Evolutionary conservation across 345 rosid species (phyloP), one percentile per base, ranked within the genome.

Genomic region (Arabidopsis suecica): DNA sequence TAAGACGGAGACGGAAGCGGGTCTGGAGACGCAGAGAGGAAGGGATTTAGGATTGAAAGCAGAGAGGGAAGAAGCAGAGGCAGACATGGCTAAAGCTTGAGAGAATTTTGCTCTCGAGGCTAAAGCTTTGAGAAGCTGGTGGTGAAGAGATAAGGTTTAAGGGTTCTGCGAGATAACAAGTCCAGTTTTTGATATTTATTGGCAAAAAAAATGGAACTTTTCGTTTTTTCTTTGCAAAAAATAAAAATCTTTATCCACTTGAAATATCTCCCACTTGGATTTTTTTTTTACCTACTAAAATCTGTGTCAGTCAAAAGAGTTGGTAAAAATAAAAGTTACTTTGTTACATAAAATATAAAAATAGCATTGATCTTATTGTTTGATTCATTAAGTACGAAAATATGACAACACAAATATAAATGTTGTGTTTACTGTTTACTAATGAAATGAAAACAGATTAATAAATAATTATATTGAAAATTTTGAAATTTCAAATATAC

Each of bases 31-130:
- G 78, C 40, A 67, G 49, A 81, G 61, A 49, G 83, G 81, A 25
- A 82, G 73, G 73, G 86, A 73, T 65, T 85, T 84, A 55, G 89
- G 84, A 48, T 83, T 82, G 60, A 90, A 81, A 45, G 86, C 78
- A 42, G 84, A 73, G 0, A 88, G 86, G 9, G 93, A 86, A 5
- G 93, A 82, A 62, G 93, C 88, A 11, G 90, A 81, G 65, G 86
- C 81, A 78, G 97, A 75, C 95, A 92, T 90, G 85, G 88, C 80
- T 79, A 20, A 3, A 14, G 18, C 47, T 63, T 6, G 23, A 14
- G 59, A 60, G 67, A 67, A 36, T 3, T 48, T 20, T 5, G 49
- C 50, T 22, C 44, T 74, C 57, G 40, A 56, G 51, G 57, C 71
- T 63, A 12, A 45, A 72, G 76, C 73, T 34, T 12, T 41, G 58